Evolutionary conservation across 805 yeast genomes (phyloP).

Genomic region (Wickerhamomyces subpelliculosus): DNA sequence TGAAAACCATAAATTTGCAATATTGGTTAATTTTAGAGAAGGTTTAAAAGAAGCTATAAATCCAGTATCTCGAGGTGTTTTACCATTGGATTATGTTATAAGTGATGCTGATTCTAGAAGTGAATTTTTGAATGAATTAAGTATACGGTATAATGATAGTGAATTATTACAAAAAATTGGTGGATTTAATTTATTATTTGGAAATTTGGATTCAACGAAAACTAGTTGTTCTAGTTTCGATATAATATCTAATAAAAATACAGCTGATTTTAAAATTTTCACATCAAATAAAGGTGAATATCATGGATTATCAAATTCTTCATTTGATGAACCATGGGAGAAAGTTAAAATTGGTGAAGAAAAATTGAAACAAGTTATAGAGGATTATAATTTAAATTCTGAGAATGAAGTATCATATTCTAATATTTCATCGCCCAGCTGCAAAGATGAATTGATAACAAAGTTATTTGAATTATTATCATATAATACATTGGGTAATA

Average conservation of each 20-base stretch:
- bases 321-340: constrained; percentile 66
- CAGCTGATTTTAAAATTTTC: constrained; percentile 24
- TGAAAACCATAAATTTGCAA: constrained; percentile 53
- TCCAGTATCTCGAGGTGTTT: constrained; percentile 36
- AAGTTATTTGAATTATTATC: constrained; percentile 51
- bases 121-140: constrained; percentile 16
- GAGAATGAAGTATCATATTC: no score
- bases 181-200: constrained; percentile 30
- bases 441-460: constrained; percentile 38
- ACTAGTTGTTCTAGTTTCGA: constrained; percentile 22
- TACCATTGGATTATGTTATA: constrained; percentile 34
- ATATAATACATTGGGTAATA: constrained; percentile 28
- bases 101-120: constrained; percentile 14
- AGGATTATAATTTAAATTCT: constrained; percentile 15
- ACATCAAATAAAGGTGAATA: constrained; percentile 24
- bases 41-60: constrained; percentile 17
- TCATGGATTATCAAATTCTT: constrained; percentile 63
- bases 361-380: constrained; percentile 30
- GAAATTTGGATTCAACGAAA: no score
- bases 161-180: constrained; percentile 18
- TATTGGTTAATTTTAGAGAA: constrained; percentile 71
- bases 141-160: constrained; percentile 11
- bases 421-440: constrained; percentile 15
- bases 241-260: constrained; percentile 21
- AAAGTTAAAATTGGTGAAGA: constrained; percentile 55